Conservation (phyloP, 306 rosid genomes). For the Ammopiptanthus mongolicus region DNA sequence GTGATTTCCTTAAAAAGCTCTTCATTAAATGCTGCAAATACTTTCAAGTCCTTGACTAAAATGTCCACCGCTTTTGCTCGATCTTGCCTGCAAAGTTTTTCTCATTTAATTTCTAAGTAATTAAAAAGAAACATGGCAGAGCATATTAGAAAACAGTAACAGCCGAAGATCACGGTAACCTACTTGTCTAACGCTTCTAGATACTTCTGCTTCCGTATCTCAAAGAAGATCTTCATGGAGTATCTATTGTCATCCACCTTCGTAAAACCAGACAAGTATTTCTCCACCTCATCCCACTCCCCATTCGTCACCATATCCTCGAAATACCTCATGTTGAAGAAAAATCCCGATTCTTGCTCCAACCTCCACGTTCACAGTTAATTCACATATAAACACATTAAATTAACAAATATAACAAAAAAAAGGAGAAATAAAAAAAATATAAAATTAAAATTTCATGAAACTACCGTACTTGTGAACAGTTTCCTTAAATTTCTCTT, state of each 20-base stretch:
- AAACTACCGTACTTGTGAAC: slow-evolving; percentile 72
- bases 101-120: slow-evolving; percentile 17
- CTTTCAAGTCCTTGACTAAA: slow-evolving; percentile 97
- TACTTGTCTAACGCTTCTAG: slow-evolving; percentile 97
- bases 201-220: slow-evolving; percentile 97
- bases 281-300: slow-evolving; percentile 99
- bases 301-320: slow-evolving; percentile 98
- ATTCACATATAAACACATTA: slow-evolving; percentile 23
- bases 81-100: slow-evolving; percentile 64
- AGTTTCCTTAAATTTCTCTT: slow-evolving; percentile 96
- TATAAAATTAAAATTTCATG: neutral
- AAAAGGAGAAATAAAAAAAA: neutral
- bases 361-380: slow-evolving; percentile 54
- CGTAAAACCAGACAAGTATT: slow-evolving; percentile 93
- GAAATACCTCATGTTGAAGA: slow-evolving; percentile 92
- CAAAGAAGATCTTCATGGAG: slow-evolving; percentile 99
- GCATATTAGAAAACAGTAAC: slow-evolving; percentile 10
- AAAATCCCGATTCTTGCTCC: slow-evolving; percentile 99
- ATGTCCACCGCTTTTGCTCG: slow-evolving; percentile 94
- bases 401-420: neutral
- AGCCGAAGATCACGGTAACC: slow-evolving; percentile 22
- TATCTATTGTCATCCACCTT: slow-evolving; percentile 98
- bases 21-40: slow-evolving; percentile 90
- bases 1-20: slow-evolving; percentile 98
- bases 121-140: neutral